These are phyloP conservation scores for Lanzia echinophila DNA, from an alignment of 2,329 filamentous ascomycete species.

Conservation along the genomic window DNA sequence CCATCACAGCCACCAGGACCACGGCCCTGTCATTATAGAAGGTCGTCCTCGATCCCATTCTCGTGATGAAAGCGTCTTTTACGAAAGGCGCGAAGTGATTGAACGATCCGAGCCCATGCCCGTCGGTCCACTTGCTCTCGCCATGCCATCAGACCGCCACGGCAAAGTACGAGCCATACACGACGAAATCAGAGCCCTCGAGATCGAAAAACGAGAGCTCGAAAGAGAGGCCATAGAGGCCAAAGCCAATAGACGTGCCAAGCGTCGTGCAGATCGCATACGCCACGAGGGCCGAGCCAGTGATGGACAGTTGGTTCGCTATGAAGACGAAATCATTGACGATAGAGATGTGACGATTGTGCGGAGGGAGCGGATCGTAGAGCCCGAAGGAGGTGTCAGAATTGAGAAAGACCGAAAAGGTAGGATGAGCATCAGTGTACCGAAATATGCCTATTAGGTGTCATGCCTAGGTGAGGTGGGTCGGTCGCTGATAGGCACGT, in stretches of 20 bases:
- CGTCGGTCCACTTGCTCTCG: slow-evolving; percentile 38
- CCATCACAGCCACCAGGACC: slow-evolving; percentile 14
- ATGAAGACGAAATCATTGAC: slow-evolving; percentile 41
- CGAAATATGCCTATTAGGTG: slow-evolving; percentile 50
- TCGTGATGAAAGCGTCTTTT: slow-evolving; percentile 19
- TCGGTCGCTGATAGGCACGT: slow-evolving; percentile 16
- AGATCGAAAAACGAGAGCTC: slow-evolving; percentile 38
- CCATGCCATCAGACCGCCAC: slow-evolving; percentile 33
- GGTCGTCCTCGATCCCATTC: slow-evolving; percentile 28
- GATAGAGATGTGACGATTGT: slow-evolving; percentile 45
- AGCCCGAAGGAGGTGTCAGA: slow-evolving; percentile 53
- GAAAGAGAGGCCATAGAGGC: no score
- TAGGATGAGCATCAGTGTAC: slow-evolving; percentile 84
- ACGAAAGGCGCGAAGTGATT: slow-evolving; percentile 20
- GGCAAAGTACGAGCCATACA: slow-evolving; percentile 52
- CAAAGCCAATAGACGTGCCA: no score
- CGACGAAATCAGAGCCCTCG: slow-evolving; percentile 50
- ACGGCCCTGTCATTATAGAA: slow-evolving; percentile 38
- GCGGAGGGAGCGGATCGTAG: slow-evolving; percentile 44
- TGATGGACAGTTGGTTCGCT: slow-evolving; percentile 57
- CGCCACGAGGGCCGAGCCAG: slow-evolving; percentile 45
- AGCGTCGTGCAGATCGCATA: slow-evolving; percentile 47
- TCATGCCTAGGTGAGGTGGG: slow-evolving; percentile 24
- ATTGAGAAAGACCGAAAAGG: slow-evolving; percentile 91
- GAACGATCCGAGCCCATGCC: slow-evolving; percentile 26